These are phyloP conservation scores for Tubosaeta sp. DNA, from an alignment of 768 basidiomycete genomes.

Conservation along the genomic window DNA sequence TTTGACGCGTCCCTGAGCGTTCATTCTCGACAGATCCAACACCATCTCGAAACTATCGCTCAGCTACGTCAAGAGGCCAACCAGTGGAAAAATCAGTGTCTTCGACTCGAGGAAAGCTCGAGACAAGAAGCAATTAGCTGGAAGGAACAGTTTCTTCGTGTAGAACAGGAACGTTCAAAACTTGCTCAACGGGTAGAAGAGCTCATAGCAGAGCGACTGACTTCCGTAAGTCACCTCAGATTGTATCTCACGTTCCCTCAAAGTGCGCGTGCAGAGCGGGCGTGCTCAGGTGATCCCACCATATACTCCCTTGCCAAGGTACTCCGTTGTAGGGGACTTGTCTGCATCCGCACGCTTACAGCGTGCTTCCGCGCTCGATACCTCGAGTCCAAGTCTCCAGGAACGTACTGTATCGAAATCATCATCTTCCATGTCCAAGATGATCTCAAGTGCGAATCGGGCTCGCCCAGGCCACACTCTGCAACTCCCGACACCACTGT, in stretches of 20 bases:
- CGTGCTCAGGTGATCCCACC: constrained; percentile 17
- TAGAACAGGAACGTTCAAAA: constrained; percentile 62
- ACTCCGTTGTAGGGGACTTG: constrained; percentile 22
- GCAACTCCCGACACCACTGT: constrained; percentile 30
- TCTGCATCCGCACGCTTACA: constrained; percentile 27
- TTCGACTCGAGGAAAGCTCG: constrained; percentile 43
- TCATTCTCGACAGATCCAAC: constrained; percentile 42
- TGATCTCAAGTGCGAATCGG: constrained; percentile 5
- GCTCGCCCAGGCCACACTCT: constrained; percentile 6
- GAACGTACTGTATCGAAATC: constrained; percentile 31
- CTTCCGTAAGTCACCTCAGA: constrained; percentile 34
- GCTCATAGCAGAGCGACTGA: constrained; percentile 45
- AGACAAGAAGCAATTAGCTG: constrained; percentile 57
- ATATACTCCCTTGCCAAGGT: constrained; percentile 32
- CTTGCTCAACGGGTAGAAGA: constrained; percentile 58
- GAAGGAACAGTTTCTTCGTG: constrained; percentile 76
- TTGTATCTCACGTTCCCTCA: not conserved
- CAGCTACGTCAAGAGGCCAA: constrained; percentile 59
- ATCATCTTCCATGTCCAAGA: constrained; percentile 27
- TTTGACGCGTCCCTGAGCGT: not conserved
- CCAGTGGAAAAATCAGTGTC: constrained; percentile 70
- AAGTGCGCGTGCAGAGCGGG: constrained; percentile 10
- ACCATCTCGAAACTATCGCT: constrained; percentile 56
- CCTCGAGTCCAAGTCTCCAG: constrained; percentile 26
- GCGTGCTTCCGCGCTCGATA: constrained; percentile 11